A percentile compares a stretch with the other conserved stretches of the same genome.
Conservation (phyloP, 345 rosid species). For the Citrus cavaleriei region DNA sequence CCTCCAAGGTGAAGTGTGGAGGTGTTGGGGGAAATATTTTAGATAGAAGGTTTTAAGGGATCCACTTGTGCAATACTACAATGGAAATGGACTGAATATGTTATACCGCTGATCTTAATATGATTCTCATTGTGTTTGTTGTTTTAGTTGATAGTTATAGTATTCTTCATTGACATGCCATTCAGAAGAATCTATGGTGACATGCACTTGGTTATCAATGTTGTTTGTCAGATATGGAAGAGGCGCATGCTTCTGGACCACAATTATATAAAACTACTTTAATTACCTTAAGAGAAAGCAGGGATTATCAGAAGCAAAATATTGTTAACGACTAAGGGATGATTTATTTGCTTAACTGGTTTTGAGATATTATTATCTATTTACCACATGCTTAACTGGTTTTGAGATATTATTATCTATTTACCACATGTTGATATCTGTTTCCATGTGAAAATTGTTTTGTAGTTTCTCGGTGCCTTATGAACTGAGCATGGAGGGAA, state of each 20-base stretch:
- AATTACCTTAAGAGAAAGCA: not conserved
- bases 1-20: too few species aligned
- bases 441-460: not conserved
- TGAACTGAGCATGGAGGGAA: conserved; percentile 83
- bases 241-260: not conserved
- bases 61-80: too few species aligned
- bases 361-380: not conserved
- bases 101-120: too few species aligned
- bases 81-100: too few species aligned
- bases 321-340: not conserved
- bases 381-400: not conserved
- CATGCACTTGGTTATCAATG: not conserved
- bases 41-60: too few species aligned
- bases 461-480: conserved; percentile 86
- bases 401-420: not conserved
- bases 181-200: too few species aligned
- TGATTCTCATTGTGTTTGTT: too few species aligned
- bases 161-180: too few species aligned
- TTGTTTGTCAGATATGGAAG: not conserved
- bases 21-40: too few species aligned
- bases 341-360: not conserved
- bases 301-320: not conserved
- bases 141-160: too few species aligned
- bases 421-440: not conserved
- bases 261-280: not conserved